Conservation (phyloP, 192 early-diverging fungal genomes). For the Entophlyctis luteolus region DNA sequence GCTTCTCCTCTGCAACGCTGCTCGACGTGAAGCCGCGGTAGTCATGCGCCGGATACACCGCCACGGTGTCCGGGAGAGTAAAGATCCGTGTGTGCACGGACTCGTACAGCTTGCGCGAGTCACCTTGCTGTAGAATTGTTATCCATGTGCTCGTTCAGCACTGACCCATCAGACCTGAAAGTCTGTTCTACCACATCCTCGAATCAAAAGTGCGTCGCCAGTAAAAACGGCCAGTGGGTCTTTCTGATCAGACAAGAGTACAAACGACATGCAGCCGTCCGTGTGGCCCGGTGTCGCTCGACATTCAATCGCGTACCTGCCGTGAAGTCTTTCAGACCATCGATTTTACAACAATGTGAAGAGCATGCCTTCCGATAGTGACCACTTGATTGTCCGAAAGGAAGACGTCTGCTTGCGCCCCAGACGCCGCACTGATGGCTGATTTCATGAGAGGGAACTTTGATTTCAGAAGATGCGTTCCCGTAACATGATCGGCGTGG, state of each 20-base stretch:
- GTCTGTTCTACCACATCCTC: slow-evolving; percentile 33
- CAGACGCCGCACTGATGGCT: not conserved
- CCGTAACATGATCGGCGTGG: slow-evolving; percentile 28
- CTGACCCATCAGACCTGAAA: slow-evolving; percentile 6
- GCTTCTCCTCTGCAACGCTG: slow-evolving; percentile 26
- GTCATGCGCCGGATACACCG: slow-evolving; percentile 29
- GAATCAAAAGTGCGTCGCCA: slow-evolving; percentile 22
- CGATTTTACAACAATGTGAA: no score
- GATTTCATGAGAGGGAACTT: slow-evolving; percentile 20
- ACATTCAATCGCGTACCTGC: not conserved
- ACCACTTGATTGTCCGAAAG: not conserved
- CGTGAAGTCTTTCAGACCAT: no score
- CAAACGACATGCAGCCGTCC: slow-evolving; percentile 25
- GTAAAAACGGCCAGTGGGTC: slow-evolving; percentile 22
- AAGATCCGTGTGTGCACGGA: slow-evolving; percentile 25
- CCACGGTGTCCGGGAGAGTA: slow-evolving; percentile 21
- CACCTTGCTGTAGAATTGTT: slow-evolving; percentile 8
- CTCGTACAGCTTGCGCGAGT: slow-evolving; percentile 14
- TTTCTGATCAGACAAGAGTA: not conserved
- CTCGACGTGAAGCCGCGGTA: slow-evolving; percentile 17
- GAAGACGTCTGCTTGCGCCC: slow-evolving; percentile 7
- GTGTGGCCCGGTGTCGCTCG: slow-evolving; percentile 33
- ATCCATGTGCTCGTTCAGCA: not conserved
- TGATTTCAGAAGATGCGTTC: slow-evolving; percentile 2
- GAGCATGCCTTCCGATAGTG: slow-evolving; percentile 1